phyloP scores from a whole-genome alignment of 1,284 basidiomycete genomes.

The Boletus mariae region DNA sequence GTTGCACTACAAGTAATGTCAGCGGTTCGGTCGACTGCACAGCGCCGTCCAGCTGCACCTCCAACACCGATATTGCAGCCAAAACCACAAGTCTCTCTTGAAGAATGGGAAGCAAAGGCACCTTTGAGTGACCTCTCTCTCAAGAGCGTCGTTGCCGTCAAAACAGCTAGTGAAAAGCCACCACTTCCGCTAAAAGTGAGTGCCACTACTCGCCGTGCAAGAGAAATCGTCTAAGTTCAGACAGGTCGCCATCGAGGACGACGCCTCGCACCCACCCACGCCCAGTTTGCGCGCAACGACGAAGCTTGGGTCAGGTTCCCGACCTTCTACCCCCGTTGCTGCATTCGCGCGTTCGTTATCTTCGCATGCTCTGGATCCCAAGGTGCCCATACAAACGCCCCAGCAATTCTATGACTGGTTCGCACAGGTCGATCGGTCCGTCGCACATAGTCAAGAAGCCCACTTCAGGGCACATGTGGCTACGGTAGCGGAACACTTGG shows the following conservation, averaged over 20 bases:
- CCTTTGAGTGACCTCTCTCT: slow-evolving; percentile 70
- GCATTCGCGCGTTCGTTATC: slow-evolving; percentile 29
- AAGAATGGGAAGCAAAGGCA: slow-evolving; percentile 86
- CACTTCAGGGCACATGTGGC: slow-evolving; percentile 83
- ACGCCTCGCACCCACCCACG: slow-evolving; percentile 42
- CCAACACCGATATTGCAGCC: slow-evolving; percentile 30
- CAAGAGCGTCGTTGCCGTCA: slow-evolving; percentile 63
- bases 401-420: slow-evolving; percentile 97
- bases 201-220: slow-evolving; percentile 23
- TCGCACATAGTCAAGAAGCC: slow-evolving; percentile 87
- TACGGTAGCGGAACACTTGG: slow-evolving; percentile 68
- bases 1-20: slow-evolving; percentile 16
- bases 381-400: slow-evolving; percentile 75
- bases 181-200: slow-evolving; percentile 70
- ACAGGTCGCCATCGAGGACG: slow-evolving; percentile 39
- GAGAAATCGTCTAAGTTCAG: slow-evolving; percentile 12
- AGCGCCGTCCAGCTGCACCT: slow-evolving; percentile 27
- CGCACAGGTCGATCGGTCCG: slow-evolving; percentile 77
- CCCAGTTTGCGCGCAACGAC: slow-evolving; percentile 32
- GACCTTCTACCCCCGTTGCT: slow-evolving; percentile 35
- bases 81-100: slow-evolving; percentile 54
- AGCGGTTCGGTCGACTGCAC: slow-evolving; percentile 16
- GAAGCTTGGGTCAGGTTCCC: slow-evolving; percentile 33
- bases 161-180: slow-evolving; percentile 57
- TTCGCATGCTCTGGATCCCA: slow-evolving; percentile 60